Percentiles rank a stretch among this genome's conserved stretches.
These are phyloP conservation scores for Sporobolomyces roseus DNA, from an alignment of 768 basidiomycete species.

Conservation along the genomic window DNA sequence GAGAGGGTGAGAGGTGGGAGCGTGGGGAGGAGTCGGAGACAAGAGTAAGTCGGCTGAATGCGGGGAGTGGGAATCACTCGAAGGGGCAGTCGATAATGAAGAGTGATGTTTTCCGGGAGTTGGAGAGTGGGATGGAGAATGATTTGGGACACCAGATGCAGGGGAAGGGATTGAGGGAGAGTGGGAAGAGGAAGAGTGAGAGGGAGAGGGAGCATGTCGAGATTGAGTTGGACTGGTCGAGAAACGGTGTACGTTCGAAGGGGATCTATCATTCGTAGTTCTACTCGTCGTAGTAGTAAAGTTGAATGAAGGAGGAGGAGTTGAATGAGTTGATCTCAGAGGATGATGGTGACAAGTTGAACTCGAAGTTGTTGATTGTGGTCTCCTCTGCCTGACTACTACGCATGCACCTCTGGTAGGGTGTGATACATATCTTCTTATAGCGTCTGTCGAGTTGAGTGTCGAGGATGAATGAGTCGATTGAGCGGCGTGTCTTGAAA, in stretches of 20 bases:
- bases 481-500: constrained; percentile 23
- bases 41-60: neutral
- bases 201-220: neutral
- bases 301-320: no score
- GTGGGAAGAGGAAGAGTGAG: neutral
- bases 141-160: constrained; percentile 2
- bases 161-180: neutral
- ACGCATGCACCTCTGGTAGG: neutral
- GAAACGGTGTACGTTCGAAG: no score
- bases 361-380: neutral
- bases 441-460: neutral
- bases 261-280: no score
- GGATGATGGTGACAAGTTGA: no score
- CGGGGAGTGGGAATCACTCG: neutral
- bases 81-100: neutral
- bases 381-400: constrained; percentile 11
- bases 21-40: neutral
- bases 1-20: neutral
- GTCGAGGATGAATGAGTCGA: neutral
- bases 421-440: constrained; percentile 4
- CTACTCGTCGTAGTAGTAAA: neutral
- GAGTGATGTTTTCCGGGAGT: constrained; percentile 6
- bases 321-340: neutral
- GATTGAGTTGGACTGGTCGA: neutral
- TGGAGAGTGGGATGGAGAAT: neutral